Conservation (phyloP, 441 rosid genomes). For the Euphorbia schlechtendalii region DNA sequence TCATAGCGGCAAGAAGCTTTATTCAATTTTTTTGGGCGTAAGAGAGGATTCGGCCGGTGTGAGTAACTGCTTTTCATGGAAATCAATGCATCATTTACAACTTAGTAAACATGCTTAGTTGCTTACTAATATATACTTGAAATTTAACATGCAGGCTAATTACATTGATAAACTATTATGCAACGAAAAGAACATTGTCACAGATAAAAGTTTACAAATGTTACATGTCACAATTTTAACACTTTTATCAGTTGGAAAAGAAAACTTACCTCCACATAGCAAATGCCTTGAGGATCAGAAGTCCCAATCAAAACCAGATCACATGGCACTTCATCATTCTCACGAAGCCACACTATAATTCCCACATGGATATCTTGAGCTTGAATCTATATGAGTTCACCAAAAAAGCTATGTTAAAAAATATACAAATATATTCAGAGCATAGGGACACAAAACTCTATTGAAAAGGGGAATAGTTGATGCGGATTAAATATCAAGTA, state of each 20-base stretch:
- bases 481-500: neutral
- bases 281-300: conserved; percentile 88
- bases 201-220: neutral
- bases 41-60: neutral
- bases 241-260: conserved; percentile 1
- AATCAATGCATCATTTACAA: neutral
- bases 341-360: conserved; percentile 95
- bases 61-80: neutral
- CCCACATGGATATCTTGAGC: conserved; percentile 91
- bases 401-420: conserved; percentile 10
- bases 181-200: neutral
- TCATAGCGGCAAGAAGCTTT: neutral
- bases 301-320: conserved; percentile 95
- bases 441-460: neutral
- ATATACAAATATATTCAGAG: neutral
- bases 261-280: conserved; percentile 76
- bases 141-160: neutral
- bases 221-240: neutral
- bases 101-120: neutral
- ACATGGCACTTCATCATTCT: conserved; percentile 99
- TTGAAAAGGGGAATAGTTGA: neutral
- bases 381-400: conserved; percentile 49
- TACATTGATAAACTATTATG: neutral
- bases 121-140: neutral
- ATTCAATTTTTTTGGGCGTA: neutral